Evolutionary conservation across 1,139 yeast genomes (phyloP), one percentile per base, ranked within the genome.

Genomic region (Zygosaccharomyces pseudobailii): DNA sequence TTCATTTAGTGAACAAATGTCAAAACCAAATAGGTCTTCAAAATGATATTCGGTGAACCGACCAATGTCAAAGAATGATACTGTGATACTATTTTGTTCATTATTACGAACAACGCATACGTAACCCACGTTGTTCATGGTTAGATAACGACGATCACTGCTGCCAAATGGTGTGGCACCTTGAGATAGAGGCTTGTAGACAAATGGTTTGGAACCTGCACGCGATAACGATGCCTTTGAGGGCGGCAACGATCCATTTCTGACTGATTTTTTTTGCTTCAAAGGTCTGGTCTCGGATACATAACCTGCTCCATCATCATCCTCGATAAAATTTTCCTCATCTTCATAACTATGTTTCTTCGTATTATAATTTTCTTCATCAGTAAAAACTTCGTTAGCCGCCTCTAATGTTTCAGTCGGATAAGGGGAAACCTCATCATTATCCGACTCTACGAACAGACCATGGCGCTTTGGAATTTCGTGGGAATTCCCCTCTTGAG

Each of bases 161-260:
- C 69, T 71, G 82, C 94, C 63, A 43, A 61, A 92, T 0, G 96
- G 96, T 0, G 97, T 89, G 3, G 86, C 79, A 1, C 97, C 97
- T 1, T 89, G 87, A 5, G 78, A 72, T 45, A 68, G 70, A 5
- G 80, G 80, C 30, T 48, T 57, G 36, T 62, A 61, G 21, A 52
- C 56, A 40, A 60, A 60, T 20, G 43, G 36, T n/a, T 28, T 36
- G 17, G 34, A 23, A 28, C 24, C 8, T 17, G 9, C n/a, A 23
- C 22, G 32, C 22, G 31, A 9, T 45, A 25, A 6, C 25, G 38
- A 9, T 42, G 27, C 28, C 6, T 10, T 8, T 5, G 21, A 17
- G 20, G 34, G 9, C 5, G 34, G 20, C 13, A 28, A 0, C 9
- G 9, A 3, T 23, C 25, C 28, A 9, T 5, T 25, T 28, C 19